Evolutionary conservation across 768 basidiomycete genomes (phyloP).

Genomic region (Boletus rufocinnamomeus): DNA sequence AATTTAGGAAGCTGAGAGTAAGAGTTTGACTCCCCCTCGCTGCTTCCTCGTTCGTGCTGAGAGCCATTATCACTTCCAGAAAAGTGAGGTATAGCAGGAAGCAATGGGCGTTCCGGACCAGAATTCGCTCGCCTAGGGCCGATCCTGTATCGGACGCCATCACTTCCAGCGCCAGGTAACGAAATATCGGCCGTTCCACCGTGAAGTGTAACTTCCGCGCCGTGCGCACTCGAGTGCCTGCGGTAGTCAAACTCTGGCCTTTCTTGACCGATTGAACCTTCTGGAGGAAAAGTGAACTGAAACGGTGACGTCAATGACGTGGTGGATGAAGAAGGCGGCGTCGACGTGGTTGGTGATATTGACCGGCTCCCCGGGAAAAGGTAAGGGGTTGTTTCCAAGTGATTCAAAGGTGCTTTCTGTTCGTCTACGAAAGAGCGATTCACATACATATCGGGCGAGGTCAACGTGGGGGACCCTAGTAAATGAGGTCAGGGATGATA

Average conservation of each 20-base stretch:
- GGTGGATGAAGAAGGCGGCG: constrained; percentile 58
- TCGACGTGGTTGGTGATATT: constrained; percentile 67
- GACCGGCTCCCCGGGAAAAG: constrained; percentile 69
- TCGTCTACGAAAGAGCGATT: constrained; percentile 53
- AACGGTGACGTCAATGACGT: constrained; percentile 67
- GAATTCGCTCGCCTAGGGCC: constrained; percentile 50
- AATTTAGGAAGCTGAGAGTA: constrained; percentile 44
- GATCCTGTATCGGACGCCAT: constrained; percentile 63
- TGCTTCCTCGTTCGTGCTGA: constrained; percentile 54
- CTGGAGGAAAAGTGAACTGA: constrained; percentile 61
- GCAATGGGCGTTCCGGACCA: constrained; percentile 48
- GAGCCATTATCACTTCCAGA: constrained; percentile 53
- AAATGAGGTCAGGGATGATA: constrained; percentile 40
- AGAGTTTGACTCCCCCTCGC: constrained; percentile 53
- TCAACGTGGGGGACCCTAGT: constrained; percentile 58
- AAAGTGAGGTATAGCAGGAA: constrained; percentile 50
- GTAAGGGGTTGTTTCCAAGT: constrained; percentile 57
- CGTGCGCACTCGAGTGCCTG: constrained; percentile 52
- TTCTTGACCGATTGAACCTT: constrained; percentile 53
- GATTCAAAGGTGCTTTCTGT: constrained; percentile 53
- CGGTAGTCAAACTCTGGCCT: constrained; percentile 68
- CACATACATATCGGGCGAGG: constrained; percentile 48
- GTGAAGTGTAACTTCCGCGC: constrained; percentile 67
- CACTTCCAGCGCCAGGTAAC: constrained; percentile 48
- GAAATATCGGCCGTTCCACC: constrained; percentile 76